These are phyloP conservation scores for Colletotrichum cuscutae DNA, from an alignment of 2,329 filamentous ascomycete species.

Conservation along the genomic window DNA sequence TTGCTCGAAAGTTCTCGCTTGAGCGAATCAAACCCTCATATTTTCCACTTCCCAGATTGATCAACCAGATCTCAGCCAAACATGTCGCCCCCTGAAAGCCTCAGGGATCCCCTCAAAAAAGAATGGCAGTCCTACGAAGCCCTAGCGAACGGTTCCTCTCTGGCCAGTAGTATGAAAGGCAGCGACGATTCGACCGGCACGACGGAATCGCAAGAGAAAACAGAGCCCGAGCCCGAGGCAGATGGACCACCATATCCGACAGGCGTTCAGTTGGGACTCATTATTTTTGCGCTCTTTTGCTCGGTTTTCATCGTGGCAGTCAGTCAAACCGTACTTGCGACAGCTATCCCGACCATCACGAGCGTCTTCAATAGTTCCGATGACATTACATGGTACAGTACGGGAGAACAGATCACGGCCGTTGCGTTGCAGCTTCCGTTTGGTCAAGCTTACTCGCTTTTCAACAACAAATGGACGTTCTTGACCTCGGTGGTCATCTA, in stretches of 20 bases:
- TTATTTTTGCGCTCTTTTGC: background rate
- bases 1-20: background rate
- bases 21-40: background rate
- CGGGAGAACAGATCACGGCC: slow-evolving; percentile 40
- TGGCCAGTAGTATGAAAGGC: background rate
- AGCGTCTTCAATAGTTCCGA: slow-evolving; percentile 48
- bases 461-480: slow-evolving; percentile 41
- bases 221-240: background rate
- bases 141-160: background rate
- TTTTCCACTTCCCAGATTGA: too few relatives aligned
- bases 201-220: background rate
- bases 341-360: slow-evolving; percentile 46
- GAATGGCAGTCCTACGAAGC: background rate
- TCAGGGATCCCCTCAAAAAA: background rate
- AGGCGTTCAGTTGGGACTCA: background rate
- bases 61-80: background rate
- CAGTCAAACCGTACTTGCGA: slow-evolving; percentile 46
- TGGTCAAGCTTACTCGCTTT: slow-evolving; percentile 43
- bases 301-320: slow-evolving; percentile 6
- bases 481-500: slow-evolving; percentile 39
- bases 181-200: background rate
- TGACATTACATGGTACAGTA: slow-evolving; percentile 52
- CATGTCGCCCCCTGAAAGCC: background rate
- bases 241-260: background rate
- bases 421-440: slow-evolving; percentile 40